Percentiles rank a stretch among this genome's conserved stretches.
Evolutionary conservation across 176 grass and related monocot genomes (phyloP).

Genomic region (Themeda triandra): DNA sequence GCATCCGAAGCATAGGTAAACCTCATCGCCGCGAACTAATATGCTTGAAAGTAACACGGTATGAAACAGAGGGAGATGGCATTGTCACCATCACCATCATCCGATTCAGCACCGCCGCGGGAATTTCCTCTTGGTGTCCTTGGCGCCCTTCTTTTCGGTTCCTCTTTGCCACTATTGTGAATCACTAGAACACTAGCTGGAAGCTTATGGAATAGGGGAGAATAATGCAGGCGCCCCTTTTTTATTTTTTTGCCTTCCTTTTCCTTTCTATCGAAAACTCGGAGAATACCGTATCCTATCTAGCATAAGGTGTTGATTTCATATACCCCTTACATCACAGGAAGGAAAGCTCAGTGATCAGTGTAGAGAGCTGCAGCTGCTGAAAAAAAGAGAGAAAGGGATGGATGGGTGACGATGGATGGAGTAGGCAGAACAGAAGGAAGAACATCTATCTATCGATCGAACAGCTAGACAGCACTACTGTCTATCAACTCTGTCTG

Average conservation of each 20-base stretch:
- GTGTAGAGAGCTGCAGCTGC: neutral
- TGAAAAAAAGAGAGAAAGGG: neutral
- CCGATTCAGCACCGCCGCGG: conserved; percentile 8
- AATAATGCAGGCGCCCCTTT: conserved; percentile 26
- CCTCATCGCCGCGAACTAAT: neutral
- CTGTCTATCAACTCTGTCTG: neutral
- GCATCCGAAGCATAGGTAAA: neutral
- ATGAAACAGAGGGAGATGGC: neutral
- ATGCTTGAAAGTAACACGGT: neutral
- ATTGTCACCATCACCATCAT: conserved; percentile 27
- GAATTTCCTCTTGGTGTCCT: conserved; percentile 24
- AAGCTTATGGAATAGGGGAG: conserved; percentile 20
- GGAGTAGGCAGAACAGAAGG: neutral
- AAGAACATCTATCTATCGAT: neutral
- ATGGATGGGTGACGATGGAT: neutral
- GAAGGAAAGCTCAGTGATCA: conserved; percentile 3
- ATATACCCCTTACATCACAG: neutral
- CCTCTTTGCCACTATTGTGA: conserved; percentile 31
- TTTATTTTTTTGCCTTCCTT: neutral
- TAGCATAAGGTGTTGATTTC: conserved; percentile 8
- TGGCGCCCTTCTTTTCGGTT: conserved; percentile 25
- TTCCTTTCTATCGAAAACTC: conserved; percentile 1
- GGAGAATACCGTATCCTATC: neutral
- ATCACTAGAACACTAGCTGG: conserved; percentile 16
- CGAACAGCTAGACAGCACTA: conserved; percentile 40